Percentiles rank a stretch among this genome's conserved stretches.
Conservation (phyloP, 2,329 filamentous ascomycete genomes). For the Exophiala xenobiotica region DNA sequence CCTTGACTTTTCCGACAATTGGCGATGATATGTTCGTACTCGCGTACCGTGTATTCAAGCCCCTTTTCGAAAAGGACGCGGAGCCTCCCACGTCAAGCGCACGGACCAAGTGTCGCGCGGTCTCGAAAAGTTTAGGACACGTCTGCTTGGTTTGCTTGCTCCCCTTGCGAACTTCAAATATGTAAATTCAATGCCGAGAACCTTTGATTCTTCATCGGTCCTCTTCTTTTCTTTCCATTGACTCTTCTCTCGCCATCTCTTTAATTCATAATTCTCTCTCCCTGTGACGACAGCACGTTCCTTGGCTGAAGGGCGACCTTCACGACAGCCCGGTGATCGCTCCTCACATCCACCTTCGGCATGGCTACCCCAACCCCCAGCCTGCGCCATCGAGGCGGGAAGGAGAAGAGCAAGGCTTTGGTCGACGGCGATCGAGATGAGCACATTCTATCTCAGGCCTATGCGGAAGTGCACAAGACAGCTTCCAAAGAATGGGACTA, state of each 20-base stretch:
- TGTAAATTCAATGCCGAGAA: neutral
- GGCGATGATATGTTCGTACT: too few species aligned
- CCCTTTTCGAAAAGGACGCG: conserved; percentile 5
- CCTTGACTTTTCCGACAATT: too few species aligned
- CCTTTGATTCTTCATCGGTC: neutral
- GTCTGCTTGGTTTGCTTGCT: too few species aligned
- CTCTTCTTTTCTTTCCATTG: neutral
- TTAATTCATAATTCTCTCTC: neutral
- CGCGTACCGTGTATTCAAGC: neutral
- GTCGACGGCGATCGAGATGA: conserved; percentile 26
- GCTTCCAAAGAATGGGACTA: conserved; percentile 74
- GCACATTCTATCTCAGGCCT: conserved; percentile 14
- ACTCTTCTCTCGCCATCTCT: neutral
- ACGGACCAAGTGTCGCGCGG: conserved; percentile 12
- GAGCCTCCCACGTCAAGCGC: neutral
- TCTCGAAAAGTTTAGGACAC: conserved; percentile 21
- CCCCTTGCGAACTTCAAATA: neutral
- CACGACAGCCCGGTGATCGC: neutral
- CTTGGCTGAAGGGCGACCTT: neutral
- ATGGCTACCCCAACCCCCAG: conserved; percentile 29
- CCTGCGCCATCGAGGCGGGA: conserved; percentile 28
- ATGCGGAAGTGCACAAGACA: conserved; percentile 31
- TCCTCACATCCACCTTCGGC: neutral
- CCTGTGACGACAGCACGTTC: neutral
- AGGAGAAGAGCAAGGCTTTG: conserved; percentile 28